Conservation (phyloP, 2,329 filamentous ascomycete species). For the Drechslera avenae region DNA sequence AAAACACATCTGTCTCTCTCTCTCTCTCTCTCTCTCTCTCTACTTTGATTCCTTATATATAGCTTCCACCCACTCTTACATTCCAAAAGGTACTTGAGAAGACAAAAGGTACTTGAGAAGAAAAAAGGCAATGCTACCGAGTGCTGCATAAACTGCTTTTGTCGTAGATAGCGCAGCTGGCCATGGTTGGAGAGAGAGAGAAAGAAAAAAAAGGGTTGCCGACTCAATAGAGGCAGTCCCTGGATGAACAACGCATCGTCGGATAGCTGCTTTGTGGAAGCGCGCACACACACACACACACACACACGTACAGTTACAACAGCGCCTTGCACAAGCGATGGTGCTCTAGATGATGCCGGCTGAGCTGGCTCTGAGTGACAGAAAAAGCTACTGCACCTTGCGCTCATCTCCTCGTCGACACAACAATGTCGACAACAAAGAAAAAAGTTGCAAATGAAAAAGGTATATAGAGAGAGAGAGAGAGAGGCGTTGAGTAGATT, state of each 20-base stretch:
- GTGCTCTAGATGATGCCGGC: conserved; percentile 18
- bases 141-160: background rate
- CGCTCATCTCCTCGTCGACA: conserved; percentile 33
- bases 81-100: no score
- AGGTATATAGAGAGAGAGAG: conserved; percentile 12
- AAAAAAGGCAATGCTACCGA: background rate
- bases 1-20: no score
- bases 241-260: conserved; percentile 19
- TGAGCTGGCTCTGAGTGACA: conserved; percentile 13
- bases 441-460: conserved; percentile 4
- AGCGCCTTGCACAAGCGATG: conserved; percentile 20
- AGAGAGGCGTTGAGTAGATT: no score
- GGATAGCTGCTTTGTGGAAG: conserved; percentile 21
- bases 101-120: no score
- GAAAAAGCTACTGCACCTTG: conserved; percentile 21
- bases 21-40: no score
- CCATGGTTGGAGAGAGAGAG: background rate
- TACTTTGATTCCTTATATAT: no score
- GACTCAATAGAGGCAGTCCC: background rate
- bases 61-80: no score
- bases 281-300: no score
- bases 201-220: no score
- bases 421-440: conserved; percentile 1
- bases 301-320: conserved; percentile 26
- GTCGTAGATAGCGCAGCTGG: background rate